These are phyloP conservation scores for Phialocephala subalpina DNA, from an alignment of 2,329 filamentous ascomycete species.

Conservation along the genomic window DNA sequence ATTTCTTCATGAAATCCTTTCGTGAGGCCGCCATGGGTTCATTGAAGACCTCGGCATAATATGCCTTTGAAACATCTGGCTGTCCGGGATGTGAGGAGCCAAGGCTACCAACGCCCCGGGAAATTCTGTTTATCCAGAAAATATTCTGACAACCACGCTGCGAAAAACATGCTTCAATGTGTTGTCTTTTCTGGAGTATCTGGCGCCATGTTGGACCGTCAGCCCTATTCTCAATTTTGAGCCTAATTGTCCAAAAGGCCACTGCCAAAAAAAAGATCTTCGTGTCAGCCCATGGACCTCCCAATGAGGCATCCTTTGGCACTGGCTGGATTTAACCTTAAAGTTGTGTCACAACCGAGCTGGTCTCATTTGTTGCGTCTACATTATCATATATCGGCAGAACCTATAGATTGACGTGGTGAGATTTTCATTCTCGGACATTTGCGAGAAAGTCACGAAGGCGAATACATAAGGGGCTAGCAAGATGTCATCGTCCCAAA, in stretches of 20 bases:
- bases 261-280: neutral
- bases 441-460: neutral
- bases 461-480: neutral
- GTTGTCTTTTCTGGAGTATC: neutral
- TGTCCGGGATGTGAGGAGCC: neutral
- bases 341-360: neutral
- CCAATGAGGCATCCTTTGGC: neutral
- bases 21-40: neutral
- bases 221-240: neutral
- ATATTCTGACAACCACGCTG: neutral
- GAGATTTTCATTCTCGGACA: neutral
- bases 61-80: neutral
- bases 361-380: slow-evolving; percentile 7
- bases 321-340: slow-evolving; percentile 12
- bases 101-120: neutral
- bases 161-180: neutral
- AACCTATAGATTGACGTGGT: slow-evolving; percentile 13
- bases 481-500: neutral
- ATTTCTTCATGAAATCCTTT: neutral
- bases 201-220: neutral
- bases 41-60: neutral
- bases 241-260: neutral
- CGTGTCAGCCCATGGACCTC: neutral
- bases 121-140: neutral
- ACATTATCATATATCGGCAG: slow-evolving; percentile 14